Evolutionary conservation across 1,284 basidiomycete species (phyloP).

Genomic region (Leccinum solheimii): DNA sequence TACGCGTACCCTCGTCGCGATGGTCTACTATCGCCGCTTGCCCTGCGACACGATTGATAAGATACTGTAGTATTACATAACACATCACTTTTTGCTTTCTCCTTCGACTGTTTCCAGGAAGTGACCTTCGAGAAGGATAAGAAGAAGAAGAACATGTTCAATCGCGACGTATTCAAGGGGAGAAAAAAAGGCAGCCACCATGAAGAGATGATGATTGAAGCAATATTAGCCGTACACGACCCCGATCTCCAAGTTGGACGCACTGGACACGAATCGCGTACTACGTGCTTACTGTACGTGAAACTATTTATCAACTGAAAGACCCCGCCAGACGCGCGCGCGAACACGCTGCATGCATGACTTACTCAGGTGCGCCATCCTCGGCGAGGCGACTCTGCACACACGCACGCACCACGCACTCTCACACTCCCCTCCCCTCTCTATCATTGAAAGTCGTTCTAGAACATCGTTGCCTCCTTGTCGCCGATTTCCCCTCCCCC

Average conservation of each 20-base stretch:
- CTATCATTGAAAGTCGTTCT: not conserved
- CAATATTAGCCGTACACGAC: not conserved
- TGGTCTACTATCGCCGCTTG: not conserved
- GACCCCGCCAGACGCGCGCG: not conserved
- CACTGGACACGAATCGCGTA: not conserved
- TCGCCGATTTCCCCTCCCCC: conserved; percentile 8
- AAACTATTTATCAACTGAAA: not conserved
- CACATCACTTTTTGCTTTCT: not conserved
- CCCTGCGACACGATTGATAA: conserved; percentile 1
- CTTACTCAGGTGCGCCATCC: conserved; percentile 1
- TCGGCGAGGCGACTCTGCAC: conserved; percentile 5
- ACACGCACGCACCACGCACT: not conserved
- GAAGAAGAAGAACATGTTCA: not conserved
- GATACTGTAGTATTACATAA: not conserved
- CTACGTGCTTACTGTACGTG: not conserved
- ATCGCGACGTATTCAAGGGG: not conserved
- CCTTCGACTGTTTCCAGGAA: not conserved
- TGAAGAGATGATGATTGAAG: not conserved
- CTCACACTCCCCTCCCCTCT: conserved; percentile 1
- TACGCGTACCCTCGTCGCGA: not conserved
- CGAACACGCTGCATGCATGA: not conserved
- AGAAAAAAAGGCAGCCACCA: not conserved
- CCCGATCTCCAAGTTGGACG: not conserved
- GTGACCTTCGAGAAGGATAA: not conserved
- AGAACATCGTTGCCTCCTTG: conserved; percentile 5